Evolutionary conservation across 192 early-diverging fungal genomes (phyloP).

Genomic region (Funneliformis mosseae): DNA sequence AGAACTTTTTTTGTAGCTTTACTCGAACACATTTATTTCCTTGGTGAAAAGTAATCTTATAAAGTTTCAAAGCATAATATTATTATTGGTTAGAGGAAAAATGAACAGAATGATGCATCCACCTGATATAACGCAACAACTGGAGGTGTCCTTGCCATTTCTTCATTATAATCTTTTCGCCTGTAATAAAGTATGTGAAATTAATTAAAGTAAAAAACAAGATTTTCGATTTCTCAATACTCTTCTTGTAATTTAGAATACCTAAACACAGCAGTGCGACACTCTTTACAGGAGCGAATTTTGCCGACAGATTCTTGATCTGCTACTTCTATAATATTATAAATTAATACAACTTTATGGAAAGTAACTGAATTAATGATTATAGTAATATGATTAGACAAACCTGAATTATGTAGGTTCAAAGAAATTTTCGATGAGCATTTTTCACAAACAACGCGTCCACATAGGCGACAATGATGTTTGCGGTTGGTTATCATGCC

Average conservation of each 20-base stretch:
- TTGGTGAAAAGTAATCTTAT: no score
- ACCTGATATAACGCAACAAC: constrained; percentile 47
- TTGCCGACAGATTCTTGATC: constrained; percentile 55
- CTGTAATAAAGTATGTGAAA: constrained; percentile 23
- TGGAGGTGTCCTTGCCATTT: constrained; percentile 39
- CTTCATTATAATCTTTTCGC: constrained; percentile 47
- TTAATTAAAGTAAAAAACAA: background rate
- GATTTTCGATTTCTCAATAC: background rate
- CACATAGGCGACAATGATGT: constrained; percentile 76
- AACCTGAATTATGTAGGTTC: constrained; percentile 48
- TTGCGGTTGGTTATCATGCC: constrained; percentile 61
- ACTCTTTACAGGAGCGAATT: constrained; percentile 61
- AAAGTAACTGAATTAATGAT: background rate
- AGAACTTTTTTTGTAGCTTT: no score
- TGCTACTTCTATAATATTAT: constrained; percentile 33
- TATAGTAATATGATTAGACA: constrained; percentile 7
- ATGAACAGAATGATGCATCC: background rate
- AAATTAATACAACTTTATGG: background rate
- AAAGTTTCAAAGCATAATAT: no score
- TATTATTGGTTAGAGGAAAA: no score
- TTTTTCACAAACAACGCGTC: constrained; percentile 62
- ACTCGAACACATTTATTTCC: no score
- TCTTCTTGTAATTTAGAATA: constrained; percentile 18
- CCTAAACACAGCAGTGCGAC: constrained; percentile 58
- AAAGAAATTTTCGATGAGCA: constrained; percentile 56